Evolutionary conservation across 1,284 basidiomycete genomes (phyloP), one percentile per base, ranked within the genome.

Genomic region (Limonomyces culmigenus): DNA sequence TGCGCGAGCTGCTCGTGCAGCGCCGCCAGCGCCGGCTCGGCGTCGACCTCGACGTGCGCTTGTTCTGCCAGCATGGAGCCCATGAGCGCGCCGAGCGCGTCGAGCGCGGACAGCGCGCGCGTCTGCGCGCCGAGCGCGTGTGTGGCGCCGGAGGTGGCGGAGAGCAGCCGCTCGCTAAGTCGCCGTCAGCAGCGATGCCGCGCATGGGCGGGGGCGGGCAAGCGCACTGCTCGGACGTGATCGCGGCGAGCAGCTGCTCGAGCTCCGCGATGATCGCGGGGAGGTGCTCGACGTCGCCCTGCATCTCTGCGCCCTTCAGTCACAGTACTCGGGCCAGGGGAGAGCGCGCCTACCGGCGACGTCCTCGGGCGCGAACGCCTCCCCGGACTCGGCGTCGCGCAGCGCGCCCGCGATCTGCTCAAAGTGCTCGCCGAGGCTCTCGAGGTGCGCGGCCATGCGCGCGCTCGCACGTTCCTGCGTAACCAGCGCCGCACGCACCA

Each of bases 41-140:
- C 14, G 33, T 34, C n/a, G 15, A 77, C 78, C 63, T 84, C 74
- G 8, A 79, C 65, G 11, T 54, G 51, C 39, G 74, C 65, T 49
- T 84, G 79, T 14, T 62, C 65, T 29, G 65, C 60, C 4, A 85
- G 53, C 75, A 85, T 83, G 36, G 77, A 73, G 0, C 61, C 57
- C 73, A 86, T 81, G 36, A 83, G 78, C 15, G 75, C 70, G 2
- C 74, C 79, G 3, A 86, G 61, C 44, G 77, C 72, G 32, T 84
- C 78, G 12, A 86, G 59, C 44, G 76, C 67, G 34, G 68, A 60
- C n/a, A 84, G 51, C 4, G 60, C 65, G 17, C 45, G 51, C 16
- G 53, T 49, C 17, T 75, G 63, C 29, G 60, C 56, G 5, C 63
- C 57, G 4, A 79, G 46, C 41, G 67, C 62, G 35, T 59, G 56